Percentiles rank a stretch among this genome's conserved stretches.
These are phyloP conservation scores for Alternaria sp. DNA, from an alignment of 2,329 filamentous ascomycete genomes.

Conservation along the genomic window DNA sequence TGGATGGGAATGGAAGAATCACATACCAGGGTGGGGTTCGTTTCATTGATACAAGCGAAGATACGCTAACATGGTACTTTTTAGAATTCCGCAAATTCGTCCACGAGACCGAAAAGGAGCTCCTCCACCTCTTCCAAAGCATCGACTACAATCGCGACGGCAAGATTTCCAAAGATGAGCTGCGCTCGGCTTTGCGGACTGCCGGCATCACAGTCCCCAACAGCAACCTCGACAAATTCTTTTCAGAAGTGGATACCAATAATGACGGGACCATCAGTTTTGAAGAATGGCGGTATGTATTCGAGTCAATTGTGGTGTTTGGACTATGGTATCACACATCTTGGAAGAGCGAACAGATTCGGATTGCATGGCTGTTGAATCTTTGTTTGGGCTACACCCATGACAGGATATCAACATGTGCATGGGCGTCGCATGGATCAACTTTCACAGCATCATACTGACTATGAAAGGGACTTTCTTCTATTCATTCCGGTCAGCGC, in stretches of 20 bases:
- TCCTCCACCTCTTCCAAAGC: slow-evolving; percentile 80
- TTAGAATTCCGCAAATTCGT: slow-evolving; percentile 91
- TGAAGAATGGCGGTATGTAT: slow-evolving; percentile 90
- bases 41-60: background rate
- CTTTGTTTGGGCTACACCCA: background rate
- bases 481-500: slow-evolving; percentile 80
- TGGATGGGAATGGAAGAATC: slow-evolving; percentile 86
- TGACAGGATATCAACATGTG: background rate
- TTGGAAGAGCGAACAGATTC: background rate
- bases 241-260: slow-evolving; percentile 87
- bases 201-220: slow-evolving; percentile 81
- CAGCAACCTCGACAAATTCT: slow-evolving; percentile 83
- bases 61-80: slow-evolving; percentile 26
- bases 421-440: background rate
- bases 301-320: background rate
- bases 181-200: slow-evolving; percentile 77
- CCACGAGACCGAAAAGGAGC: slow-evolving; percentile 82
- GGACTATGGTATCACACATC: background rate
- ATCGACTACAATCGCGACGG: slow-evolving; percentile 90
- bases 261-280: slow-evolving; percentile 87
- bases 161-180: slow-evolving; percentile 84
- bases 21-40: slow-evolving; percentile 76
- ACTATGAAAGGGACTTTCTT: slow-evolving; percentile 74
- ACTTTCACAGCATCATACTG: slow-evolving; percentile 14
- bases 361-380: background rate